Conservation (phyloP, 352 stramenopile species). For the Phytophthora palmivora region DNA sequence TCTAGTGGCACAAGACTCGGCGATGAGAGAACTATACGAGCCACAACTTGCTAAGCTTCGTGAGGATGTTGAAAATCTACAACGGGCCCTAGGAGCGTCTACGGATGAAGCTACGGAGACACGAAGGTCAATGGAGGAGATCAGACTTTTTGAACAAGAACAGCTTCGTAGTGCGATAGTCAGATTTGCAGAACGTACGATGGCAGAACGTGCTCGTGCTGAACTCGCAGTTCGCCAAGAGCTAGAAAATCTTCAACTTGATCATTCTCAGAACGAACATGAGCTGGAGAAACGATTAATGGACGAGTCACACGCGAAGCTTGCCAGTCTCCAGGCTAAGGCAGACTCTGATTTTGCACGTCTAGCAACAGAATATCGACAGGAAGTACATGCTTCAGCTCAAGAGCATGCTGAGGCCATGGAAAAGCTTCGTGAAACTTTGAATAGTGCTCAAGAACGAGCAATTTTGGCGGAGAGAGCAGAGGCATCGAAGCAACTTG, state of each 20-base stretch:
- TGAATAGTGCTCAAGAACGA: slow-evolving; percentile 34
- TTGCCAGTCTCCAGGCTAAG: slow-evolving; percentile 25
- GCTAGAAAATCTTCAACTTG: slow-evolving; percentile 8
- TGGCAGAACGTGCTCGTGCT: slow-evolving; percentile 5
- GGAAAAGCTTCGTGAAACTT: slow-evolving; percentile 30
- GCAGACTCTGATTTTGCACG: slow-evolving; percentile 32
- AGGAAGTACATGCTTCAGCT: slow-evolving; percentile 25
- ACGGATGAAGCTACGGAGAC: slow-evolving; percentile 27
- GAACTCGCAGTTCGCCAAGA: slow-evolving; percentile 22
- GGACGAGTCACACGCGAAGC: slow-evolving; percentile 24
- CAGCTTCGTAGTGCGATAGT: slow-evolving; percentile 37
- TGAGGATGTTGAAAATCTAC: slow-evolving; percentile 24
- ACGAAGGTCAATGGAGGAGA: slow-evolving; percentile 29
- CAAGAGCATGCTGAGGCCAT: slow-evolving; percentile 36
- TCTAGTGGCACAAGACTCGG: slow-evolving; percentile 23
- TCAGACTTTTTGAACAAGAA: slow-evolving; percentile 33
- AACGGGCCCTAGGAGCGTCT: slow-evolving; percentile 11
- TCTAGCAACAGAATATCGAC: slow-evolving; percentile 22
- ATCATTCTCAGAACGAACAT: slow-evolving; percentile 7
- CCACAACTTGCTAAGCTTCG: slow-evolving; percentile 29
- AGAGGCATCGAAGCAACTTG: slow-evolving; percentile 45
- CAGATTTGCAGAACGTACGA: slow-evolving; percentile 12
- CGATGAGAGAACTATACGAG: slow-evolving; percentile 37
- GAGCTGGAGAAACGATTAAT: slow-evolving; percentile 26
- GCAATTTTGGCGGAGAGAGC: slow-evolving; percentile 42